Evolutionary conservation across 306 rosid species (phyloP).

Genomic region (Echinosophora koreensis): DNA sequence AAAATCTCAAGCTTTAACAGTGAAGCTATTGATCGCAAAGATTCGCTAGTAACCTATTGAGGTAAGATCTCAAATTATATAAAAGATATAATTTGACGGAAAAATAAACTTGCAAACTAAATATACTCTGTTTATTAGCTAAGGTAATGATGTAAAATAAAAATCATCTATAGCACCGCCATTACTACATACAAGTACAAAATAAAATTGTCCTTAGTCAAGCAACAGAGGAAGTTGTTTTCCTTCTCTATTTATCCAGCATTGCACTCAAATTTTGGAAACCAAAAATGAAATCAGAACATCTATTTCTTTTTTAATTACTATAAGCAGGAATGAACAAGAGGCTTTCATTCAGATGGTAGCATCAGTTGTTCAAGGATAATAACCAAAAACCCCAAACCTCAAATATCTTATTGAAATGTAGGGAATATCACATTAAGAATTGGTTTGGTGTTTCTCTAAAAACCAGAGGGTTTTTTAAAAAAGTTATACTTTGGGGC

Average conservation of each 20-base stretch:
- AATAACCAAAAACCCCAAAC: conserved; percentile 30
- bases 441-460: background rate
- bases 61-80: conserved; percentile 25
- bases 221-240: conserved; percentile 17
- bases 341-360: background rate
- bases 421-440: conserved; percentile 26
- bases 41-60: conserved; percentile 62
- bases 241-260: conserved; percentile 3
- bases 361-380: background rate
- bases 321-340: conserved; percentile 20
- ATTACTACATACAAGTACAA: conserved; percentile 20
- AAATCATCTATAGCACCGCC: background rate
- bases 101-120: conserved; percentile 14
- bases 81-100: conserved; percentile 17
- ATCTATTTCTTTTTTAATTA: conserved; percentile 20
- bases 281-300: conserved; percentile 10
- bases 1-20: conserved; percentile 65
- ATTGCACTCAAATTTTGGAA: conserved; percentile 27
- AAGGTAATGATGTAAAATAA: conserved; percentile 21
- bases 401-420: background rate
- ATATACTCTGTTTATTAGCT: background rate
- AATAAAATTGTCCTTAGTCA: conserved; percentile 21
- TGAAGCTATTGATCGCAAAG: conserved; percentile 67
- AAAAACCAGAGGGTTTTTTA: conserved; percentile 5
- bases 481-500: background rate